phyloP scores from a whole-genome alignment of 805 yeast species.

The Torulaspora indica region DNA sequence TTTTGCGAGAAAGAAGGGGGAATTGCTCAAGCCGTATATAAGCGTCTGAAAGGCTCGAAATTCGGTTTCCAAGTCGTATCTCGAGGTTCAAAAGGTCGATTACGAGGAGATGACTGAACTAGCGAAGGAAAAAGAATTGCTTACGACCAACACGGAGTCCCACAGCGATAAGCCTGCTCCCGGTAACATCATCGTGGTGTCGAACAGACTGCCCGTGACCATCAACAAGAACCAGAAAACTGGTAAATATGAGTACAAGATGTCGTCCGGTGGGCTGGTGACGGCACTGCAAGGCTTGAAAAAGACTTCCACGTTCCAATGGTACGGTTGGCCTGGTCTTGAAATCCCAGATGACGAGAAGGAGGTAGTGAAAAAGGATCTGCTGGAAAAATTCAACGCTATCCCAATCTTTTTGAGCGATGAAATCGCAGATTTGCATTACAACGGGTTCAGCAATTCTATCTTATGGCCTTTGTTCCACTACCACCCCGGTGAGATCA shows the following conservation, averaged over 20 bases:
- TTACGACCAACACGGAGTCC: conserved; percentile 6
- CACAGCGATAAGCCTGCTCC: conserved; percentile 16
- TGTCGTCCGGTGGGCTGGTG: conserved; percentile 97
- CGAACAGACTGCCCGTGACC: conserved; percentile 94
- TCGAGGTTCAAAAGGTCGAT: background rate
- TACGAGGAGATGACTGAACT: conserved; percentile 1
- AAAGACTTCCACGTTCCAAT: conserved; percentile 76
- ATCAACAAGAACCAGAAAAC: conserved; percentile 54
- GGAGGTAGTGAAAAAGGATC: conserved; percentile 60
- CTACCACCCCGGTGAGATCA: conserved; percentile 98
- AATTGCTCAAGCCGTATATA: conserved; percentile 1
- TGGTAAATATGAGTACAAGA: conserved; percentile 71
- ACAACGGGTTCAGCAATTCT: conserved; percentile 92
- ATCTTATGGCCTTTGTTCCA: conserved; percentile 98
- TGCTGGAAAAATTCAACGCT: conserved; percentile 75
- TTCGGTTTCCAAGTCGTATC: background rate
- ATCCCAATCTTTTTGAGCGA: conserved; percentile 85
- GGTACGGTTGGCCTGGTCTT: conserved; percentile 98
- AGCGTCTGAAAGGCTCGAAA: background rate
- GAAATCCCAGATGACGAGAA: conserved; percentile 79
- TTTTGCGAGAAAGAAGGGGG: conserved; percentile 3
- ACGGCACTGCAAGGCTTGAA: conserved; percentile 91
- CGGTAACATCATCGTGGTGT: conserved; percentile 84
- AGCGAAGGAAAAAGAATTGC: conserved; percentile 2
- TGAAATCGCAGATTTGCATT: conserved; percentile 89